Percentiles rank a stretch among this genome's conserved stretches.
Conservation (phyloP, 2,329 filamentous ascomycete genomes). For the Thielaviopsis ethacetica region DNA sequence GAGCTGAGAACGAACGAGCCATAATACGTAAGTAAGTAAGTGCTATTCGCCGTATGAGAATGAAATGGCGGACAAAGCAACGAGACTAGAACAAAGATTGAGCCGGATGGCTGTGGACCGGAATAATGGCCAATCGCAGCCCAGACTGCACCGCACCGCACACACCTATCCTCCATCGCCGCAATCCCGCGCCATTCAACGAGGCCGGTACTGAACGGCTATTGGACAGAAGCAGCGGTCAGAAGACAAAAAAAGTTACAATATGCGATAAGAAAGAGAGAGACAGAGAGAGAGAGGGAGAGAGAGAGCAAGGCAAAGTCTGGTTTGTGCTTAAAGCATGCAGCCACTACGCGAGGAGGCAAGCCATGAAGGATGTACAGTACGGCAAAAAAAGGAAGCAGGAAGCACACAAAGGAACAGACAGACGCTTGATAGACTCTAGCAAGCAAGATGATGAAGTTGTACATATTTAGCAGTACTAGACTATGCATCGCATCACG, state of each 20-base stretch:
- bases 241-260: neutral
- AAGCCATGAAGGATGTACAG: too few species aligned
- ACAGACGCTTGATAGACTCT: neutral
- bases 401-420: neutral
- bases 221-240: neutral
- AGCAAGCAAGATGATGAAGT: neutral
- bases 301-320: too few species aligned
- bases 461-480: neutral
- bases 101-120: too few species aligned
- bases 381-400: neutral
- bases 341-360: neutral
- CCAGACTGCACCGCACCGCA: neutral
- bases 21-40: too few species aligned
- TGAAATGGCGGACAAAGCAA: too few species aligned
- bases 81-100: too few species aligned
- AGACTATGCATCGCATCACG: neutral
- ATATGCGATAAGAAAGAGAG: neutral
- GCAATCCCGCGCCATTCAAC: neutral
- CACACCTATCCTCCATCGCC: neutral
- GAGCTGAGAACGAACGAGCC: too few species aligned
- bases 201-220: neutral
- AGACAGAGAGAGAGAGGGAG: too few species aligned
- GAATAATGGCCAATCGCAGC: neutral
- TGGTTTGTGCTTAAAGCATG: neutral
- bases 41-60: too few species aligned